Base-by-base conservation (phyloP, 2,329 filamentous ascomycete genomes). In the Claviceps purpurea region DNA sequence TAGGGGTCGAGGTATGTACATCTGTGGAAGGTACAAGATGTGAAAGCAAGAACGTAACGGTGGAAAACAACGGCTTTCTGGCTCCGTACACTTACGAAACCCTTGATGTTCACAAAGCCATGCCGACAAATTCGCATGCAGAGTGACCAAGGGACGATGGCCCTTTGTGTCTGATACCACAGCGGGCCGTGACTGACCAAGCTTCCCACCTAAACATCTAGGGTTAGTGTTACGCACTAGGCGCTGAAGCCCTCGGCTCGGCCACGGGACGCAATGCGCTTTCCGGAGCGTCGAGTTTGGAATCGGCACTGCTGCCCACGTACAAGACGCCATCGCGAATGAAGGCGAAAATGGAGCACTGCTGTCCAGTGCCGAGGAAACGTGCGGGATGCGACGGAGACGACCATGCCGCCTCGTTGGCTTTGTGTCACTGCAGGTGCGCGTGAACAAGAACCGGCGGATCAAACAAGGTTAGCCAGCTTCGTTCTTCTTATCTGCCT, bases 341-440 rank as follows among this genome's bases (percentile, higher is more conserved):
- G 30, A 10, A 34, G 20, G 43, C 44, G 44, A 18, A 30, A 20
- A 37, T 16, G 34, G 46, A 26, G 14, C 20, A 39, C 37, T 39
- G 34, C 30, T 34, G 30, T 34, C 30, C 30, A 34, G 30, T 34
- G 30, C 46, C 46, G 37, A 48, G 46, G 46, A 40, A 34, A n/a
- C 26, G 39, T 40, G 42, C 30, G 30, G 49, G 49, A 50, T 46
- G 49, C 49, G 42, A 50, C 42, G 49, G 49, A 10, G 49, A 20
- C 30, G 34, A 40, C 39, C 34, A 22, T 50, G 10, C 10, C 49
- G 16, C 34, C 30, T 34, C 30, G 10, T 46, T 24, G n/a, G 44
- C 44, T 50, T 41, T 34, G 39, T 43, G 39, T 43, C 18, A 30
- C 30, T 30, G 40, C 48, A 43, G n/a, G 40, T 50, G 49, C 24